A percentile compares a stretch with the other conserved stretches of the same genome.
phyloP scores from a whole-genome alignment of 1,284 basidiomycete species.

The Somion occarium region DNA sequence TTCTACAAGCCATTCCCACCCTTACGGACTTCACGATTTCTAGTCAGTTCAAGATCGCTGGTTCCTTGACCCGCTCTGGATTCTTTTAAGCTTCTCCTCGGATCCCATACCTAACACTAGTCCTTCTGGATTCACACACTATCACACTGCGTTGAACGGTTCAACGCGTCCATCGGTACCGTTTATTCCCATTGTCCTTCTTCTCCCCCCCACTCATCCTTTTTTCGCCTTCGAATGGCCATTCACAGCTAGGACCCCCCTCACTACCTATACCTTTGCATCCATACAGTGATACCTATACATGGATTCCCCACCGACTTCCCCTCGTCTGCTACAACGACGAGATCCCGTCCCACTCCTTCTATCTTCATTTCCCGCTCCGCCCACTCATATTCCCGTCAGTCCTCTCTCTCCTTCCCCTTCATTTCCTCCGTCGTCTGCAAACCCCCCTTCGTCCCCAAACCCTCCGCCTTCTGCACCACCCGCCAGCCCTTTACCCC shows the following conservation, averaged over 20 bases:
- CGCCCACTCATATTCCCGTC: constrained; percentile 45
- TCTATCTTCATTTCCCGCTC: constrained; percentile 46
- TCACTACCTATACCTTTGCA: neutral
- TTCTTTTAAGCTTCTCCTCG: neutral
- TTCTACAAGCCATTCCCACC: neutral
- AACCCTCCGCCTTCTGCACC: constrained; percentile 39
- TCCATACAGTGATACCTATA: neutral
- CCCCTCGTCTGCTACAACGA: constrained; percentile 16
- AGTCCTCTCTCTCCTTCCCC: constrained; percentile 22
- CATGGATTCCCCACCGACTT: neutral
- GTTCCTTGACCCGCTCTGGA: neutral
- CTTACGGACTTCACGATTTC: neutral
- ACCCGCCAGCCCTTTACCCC: constrained; percentile 2
- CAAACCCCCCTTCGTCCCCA: constrained; percentile 48
- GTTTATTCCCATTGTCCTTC: neutral
- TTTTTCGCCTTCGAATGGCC: neutral
- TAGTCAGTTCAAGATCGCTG: neutral
- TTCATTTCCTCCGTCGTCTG: constrained; percentile 10
- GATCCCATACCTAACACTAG: neutral
- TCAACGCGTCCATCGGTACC: neutral
- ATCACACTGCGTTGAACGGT: neutral
- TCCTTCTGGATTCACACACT: neutral
- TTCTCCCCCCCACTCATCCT: neutral
- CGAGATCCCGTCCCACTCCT: constrained; percentile 34
- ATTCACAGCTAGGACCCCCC: neutral